Evolutionary conservation across 352 stramenopile genomes (phyloP).

Genomic region (Phytophthora pini): DNA sequence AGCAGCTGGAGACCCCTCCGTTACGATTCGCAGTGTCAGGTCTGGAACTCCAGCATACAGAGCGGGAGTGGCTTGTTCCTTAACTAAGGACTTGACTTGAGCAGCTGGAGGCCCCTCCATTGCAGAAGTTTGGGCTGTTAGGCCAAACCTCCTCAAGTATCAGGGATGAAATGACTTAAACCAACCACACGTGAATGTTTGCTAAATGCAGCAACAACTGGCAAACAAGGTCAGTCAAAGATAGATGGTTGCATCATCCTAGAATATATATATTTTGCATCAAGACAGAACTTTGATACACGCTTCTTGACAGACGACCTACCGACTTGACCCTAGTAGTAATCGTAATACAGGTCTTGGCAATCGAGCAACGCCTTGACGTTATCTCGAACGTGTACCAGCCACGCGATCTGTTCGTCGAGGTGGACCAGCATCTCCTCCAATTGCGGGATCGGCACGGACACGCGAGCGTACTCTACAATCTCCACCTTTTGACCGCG

Average conservation of each 20-base stretch:
- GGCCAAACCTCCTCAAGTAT: background rate
- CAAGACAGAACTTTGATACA: slow-evolving; percentile 19
- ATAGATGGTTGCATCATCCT: slow-evolving; percentile 15
- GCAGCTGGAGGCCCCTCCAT: slow-evolving; percentile 9
- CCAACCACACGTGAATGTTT: background rate
- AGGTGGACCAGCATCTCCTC: slow-evolving; percentile 81
- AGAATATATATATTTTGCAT: slow-evolving; percentile 30
- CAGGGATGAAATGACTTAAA: slow-evolving; percentile 5
- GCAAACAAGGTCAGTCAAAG: slow-evolving; percentile 12
- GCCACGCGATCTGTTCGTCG: slow-evolving; percentile 66
- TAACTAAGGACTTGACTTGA: too few species aligned
- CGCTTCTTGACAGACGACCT: slow-evolving; percentile 14
- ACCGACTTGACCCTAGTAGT: slow-evolving; percentile 24
- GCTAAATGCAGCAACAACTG: slow-evolving; percentile 8
- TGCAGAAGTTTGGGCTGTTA: background rate
- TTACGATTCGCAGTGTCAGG: too few species aligned
- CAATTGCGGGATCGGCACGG: slow-evolving; percentile 73
- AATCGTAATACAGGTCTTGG: slow-evolving; percentile 49
- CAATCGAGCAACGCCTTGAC: slow-evolving; percentile 77
- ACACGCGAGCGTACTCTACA: slow-evolving; percentile 71
- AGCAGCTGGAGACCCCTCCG: too few species aligned
- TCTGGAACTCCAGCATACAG: too few species aligned
- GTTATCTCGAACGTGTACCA: slow-evolving; percentile 79
- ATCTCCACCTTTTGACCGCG: slow-evolving; percentile 84
- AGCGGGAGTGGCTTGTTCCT: too few species aligned